A percentile compares a stretch with the other conserved stretches of the same genome.
phyloP scores from a whole-genome alignment of 2,329 filamentous ascomycete species.

The Cercospora janseana region DNA sequence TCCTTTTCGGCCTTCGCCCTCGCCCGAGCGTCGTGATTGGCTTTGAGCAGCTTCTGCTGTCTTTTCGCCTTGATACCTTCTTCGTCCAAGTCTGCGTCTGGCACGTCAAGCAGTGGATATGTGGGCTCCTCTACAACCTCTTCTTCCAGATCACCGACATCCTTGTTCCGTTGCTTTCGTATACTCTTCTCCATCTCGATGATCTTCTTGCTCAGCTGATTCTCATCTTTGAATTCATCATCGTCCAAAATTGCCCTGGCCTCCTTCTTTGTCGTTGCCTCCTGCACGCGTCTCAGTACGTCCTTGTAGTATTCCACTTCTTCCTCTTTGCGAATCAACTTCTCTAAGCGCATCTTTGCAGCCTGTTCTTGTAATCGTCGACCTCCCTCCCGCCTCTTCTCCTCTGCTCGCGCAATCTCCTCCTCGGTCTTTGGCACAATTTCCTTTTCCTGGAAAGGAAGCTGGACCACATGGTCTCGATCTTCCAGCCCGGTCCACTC shows the following conservation, averaged over 20 bases:
- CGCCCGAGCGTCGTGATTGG: constrained; percentile 86
- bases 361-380: constrained; percentile 90
- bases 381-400: constrained; percentile 92
- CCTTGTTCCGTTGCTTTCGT: constrained; percentile 85
- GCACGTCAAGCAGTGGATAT: constrained; percentile 83
- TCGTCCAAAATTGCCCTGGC: constrained; percentile 75
- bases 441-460: constrained; percentile 88
- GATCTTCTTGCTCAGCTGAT: constrained; percentile 76
- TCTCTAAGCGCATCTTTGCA: constrained; percentile 94
- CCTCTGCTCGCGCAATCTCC: constrained; percentile 83
- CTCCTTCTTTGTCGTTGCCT: constrained; percentile 84
- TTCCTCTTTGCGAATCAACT: constrained; percentile 91
- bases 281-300: constrained; percentile 66
- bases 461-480: constrained; percentile 83
- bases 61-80: constrained; percentile 87
- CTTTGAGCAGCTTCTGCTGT: constrained; percentile 88
- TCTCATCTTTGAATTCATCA: constrained; percentile 90
- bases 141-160: constrained; percentile 77
- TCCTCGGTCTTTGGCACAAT: constrained; percentile 90
- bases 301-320: constrained; percentile 92
- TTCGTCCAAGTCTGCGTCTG: constrained; percentile 91
- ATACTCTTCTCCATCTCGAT: constrained; percentile 89
- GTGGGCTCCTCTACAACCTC: constrained; percentile 75
- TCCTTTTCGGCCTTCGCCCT: constrained; percentile 97
- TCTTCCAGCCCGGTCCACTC: constrained; percentile 93